phyloP scores from a whole-genome alignment of 371 early-diverging fungal species.

The Gilbertella persicaria region DNA sequence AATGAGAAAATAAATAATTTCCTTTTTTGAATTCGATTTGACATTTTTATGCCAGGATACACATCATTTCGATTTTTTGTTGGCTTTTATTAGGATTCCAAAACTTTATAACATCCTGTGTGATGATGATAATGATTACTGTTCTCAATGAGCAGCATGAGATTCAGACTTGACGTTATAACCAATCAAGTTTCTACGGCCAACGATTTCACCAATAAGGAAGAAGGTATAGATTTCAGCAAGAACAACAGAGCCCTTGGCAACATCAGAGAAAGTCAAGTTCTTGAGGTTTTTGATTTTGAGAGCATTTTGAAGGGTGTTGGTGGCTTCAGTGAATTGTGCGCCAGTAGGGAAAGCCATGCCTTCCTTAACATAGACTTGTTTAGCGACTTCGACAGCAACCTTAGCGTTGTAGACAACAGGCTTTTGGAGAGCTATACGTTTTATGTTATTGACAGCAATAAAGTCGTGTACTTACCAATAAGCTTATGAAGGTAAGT shows the following conservation, averaged over 20 bases:
- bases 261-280: constrained; percentile 45
- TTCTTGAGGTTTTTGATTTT: constrained; percentile 56
- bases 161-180: constrained; percentile 62
- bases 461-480: too few species aligned
- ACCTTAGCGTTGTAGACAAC: constrained; percentile 66
- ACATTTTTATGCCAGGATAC: too few species aligned
- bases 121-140: too few species aligned
- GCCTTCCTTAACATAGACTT: constrained; percentile 71
- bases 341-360: constrained; percentile 65
- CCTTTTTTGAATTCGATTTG: too few species aligned
- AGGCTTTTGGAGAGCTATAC: constrained; percentile 45
- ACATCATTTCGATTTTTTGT: background rate
- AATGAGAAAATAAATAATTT: constrained; percentile 32
- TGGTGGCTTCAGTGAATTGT: constrained; percentile 60
- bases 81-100: too few species aligned
- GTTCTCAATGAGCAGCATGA: constrained; percentile 19
- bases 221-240: constrained; percentile 73
- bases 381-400: constrained; percentile 68
- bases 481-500: constrained; percentile 30
- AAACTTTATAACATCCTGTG: too few species aligned
- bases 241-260: constrained; percentile 61
- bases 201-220: constrained; percentile 73
- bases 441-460: background rate
- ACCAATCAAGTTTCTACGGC: constrained; percentile 73
- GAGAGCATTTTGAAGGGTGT: constrained; percentile 48